Conservation (phyloP, 345 rosid genomes). For the Salix koriyanagi region DNA sequence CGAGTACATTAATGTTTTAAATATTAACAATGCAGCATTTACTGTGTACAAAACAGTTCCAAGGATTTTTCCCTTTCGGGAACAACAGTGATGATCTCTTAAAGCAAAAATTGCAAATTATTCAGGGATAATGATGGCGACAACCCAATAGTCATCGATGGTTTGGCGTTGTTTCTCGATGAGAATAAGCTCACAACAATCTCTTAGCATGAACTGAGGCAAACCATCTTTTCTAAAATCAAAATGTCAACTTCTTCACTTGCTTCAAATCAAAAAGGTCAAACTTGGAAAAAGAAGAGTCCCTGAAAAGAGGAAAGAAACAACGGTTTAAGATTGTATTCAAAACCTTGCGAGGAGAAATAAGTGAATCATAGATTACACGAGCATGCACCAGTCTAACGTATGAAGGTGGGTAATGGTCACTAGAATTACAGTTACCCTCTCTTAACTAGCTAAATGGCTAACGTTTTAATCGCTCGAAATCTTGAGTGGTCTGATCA, state of each 20-base stretch:
- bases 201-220: neutral
- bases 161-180: constrained; percentile 8
- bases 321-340: constrained; percentile 18
- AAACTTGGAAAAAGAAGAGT: neutral
- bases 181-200: neutral
- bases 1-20: neutral
- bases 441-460: neutral
- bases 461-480: neutral
- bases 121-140: no score
- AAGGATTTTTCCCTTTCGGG: neutral
- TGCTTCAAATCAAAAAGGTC: neutral
- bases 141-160: neutral
- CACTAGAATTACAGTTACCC: neutral
- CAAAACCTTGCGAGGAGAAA: neutral
- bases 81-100: neutral
- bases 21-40: neutral
- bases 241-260: neutral
- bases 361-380: no score
- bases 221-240: neutral
- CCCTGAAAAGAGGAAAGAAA: neutral
- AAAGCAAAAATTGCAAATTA: neutral
- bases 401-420: neutral
- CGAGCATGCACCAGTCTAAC: neutral
- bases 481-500: neutral
- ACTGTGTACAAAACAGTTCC: neutral